phyloP scores from a whole-genome alignment of 2,329 filamentous ascomycete species.

The Pseudocercospora pini-densiflorae region DNA sequence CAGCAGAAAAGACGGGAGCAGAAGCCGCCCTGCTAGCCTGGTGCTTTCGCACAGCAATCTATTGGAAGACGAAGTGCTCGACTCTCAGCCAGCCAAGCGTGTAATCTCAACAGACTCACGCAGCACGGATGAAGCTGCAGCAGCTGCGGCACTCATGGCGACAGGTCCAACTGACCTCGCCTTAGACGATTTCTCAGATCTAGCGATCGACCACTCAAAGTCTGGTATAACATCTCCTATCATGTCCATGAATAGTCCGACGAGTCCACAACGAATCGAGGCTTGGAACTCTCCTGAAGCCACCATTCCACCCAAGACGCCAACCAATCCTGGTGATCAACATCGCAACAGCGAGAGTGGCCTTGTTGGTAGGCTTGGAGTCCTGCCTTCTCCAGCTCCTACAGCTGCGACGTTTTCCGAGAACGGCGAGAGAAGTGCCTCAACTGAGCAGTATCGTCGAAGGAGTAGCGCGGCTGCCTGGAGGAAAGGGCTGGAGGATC shows the following conservation, averaged over 20 bases:
- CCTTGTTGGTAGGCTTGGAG: constrained; percentile 29
- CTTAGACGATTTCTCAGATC: constrained; percentile 23
- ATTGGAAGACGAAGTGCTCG: constrained; percentile 15
- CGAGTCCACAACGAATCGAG: constrained; percentile 24
- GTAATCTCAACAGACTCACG: neutral
- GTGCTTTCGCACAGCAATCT: constrained; percentile 19
- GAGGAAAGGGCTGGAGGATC: constrained; percentile 16
- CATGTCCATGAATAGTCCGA: neutral
- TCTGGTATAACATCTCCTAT: constrained; percentile 3
- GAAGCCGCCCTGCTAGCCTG: constrained; percentile 26
- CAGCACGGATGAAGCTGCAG: neutral
- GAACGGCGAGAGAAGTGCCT: constrained; percentile 17
- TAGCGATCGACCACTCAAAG: constrained; percentile 16
- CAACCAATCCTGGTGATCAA: constrained; percentile 2
- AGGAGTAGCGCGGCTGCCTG: constrained; percentile 17
- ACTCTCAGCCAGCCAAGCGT: neutral
- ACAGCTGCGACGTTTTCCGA: constrained; percentile 25
- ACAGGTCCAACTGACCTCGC: constrained; percentile 7
- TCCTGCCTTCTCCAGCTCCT: constrained; percentile 37
- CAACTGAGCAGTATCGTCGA: constrained; percentile 13
- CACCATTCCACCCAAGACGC: constrained; percentile 24
- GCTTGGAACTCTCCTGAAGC: constrained; percentile 34
- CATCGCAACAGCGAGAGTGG: constrained; percentile 6
- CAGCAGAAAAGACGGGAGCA: constrained; percentile 16
- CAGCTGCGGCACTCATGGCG: constrained; percentile 1